Percentiles rank a stretch among this genome's conserved stretches.
These are phyloP conservation scores for Periconia digitata DNA, from an alignment of 2,329 filamentous ascomycete species.

Conservation along the genomic window DNA sequence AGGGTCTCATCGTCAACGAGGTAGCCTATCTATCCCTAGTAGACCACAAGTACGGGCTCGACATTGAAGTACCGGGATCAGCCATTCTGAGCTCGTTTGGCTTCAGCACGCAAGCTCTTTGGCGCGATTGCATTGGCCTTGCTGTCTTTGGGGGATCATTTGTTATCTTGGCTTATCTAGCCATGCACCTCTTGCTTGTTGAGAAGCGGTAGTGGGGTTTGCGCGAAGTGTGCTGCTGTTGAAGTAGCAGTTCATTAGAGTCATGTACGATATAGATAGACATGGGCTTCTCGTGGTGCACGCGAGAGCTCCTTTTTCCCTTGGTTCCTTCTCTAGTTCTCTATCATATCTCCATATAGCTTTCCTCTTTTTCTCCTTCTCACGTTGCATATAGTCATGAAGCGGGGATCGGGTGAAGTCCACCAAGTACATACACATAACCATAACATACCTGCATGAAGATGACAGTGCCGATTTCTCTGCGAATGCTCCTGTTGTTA, in stretches of 20 bases:
- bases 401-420: too few species aligned
- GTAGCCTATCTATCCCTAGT: slow-evolving; percentile 85
- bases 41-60: slow-evolving; percentile 92
- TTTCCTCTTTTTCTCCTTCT: not conserved
- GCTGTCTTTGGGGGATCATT: slow-evolving; percentile 81
- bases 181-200: slow-evolving; percentile 91
- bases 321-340: not conserved
- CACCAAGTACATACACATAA: too few species aligned
- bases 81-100: slow-evolving; percentile 94
- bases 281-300: not conserved
- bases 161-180: slow-evolving; percentile 81
- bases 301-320: not conserved
- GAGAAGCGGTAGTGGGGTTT: slow-evolving; percentile 68
- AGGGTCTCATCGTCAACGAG: slow-evolving; percentile 95
- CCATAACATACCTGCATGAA: too few species aligned
- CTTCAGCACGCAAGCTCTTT: slow-evolving; percentile 84
- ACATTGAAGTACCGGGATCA: slow-evolving; percentile 93
- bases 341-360: not conserved
- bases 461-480: too few species aligned
- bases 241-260: not conserved
- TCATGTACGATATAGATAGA: not conserved
- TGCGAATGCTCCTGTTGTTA: too few species aligned
- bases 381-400: not conserved
- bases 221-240: not conserved
- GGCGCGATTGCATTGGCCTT: slow-evolving; percentile 80